These are phyloP conservation scores for Eucalyptus caleyi DNA, from an alignment of 345 rosid genomes.

Conservation along the genomic window DNA sequence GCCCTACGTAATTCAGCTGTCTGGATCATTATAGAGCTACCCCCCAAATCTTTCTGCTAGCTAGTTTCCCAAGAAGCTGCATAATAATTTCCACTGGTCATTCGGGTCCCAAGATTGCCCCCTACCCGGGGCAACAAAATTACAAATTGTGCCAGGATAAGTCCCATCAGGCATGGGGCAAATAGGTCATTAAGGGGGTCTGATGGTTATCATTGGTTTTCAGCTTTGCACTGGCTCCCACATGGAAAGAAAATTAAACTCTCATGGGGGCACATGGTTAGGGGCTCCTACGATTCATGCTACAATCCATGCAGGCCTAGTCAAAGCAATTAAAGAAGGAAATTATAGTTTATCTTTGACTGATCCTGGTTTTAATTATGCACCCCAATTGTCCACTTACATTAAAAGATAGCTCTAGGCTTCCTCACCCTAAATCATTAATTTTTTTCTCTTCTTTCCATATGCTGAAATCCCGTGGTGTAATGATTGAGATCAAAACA, in stretches of 20 bases:
- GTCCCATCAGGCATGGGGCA: neutral
- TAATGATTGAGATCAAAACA: neutral
- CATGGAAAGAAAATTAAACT: neutral
- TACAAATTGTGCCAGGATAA: neutral
- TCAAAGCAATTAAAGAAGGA: neutral
- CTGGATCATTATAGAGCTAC: slow-evolving; percentile 15
- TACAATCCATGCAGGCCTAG: neutral
- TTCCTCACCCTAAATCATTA: neutral
- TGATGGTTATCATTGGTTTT: neutral
- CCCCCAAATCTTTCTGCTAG: slow-evolving; percentile 1
- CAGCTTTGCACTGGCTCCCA: slow-evolving; percentile 4
- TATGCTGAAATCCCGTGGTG: neutral
- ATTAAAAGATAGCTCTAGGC: neutral
- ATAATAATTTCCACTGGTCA: neutral
- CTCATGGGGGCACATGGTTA: slow-evolving; percentile 41
- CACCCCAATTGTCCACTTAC: neutral
- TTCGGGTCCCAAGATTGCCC: neutral
- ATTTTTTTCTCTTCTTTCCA: neutral
- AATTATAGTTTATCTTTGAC: slow-evolving; percentile 1
- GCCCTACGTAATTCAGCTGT: slow-evolving; percentile 20
- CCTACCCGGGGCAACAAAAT: neutral
- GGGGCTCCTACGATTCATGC: slow-evolving; percentile 3
- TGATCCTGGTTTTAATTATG: neutral
- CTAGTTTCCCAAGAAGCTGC: slow-evolving; percentile 1
- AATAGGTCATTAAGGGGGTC: neutral